A percentile compares a stretch with the other conserved stretches of the same genome.
phyloP scores from a whole-genome alignment of 176 grass and related monocot genomes.

The Pontederia crassipes region DNA sequence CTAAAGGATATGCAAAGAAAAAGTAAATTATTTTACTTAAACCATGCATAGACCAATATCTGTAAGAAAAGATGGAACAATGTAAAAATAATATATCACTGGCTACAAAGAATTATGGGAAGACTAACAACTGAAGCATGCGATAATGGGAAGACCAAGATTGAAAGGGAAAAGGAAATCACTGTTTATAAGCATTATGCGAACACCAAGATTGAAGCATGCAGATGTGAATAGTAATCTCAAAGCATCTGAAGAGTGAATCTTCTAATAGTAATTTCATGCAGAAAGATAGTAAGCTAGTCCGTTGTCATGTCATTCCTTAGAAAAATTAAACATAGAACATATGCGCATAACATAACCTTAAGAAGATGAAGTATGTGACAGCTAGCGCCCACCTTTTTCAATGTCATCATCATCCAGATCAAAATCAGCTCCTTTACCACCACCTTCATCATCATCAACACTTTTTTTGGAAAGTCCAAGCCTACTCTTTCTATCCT shows the following conservation, averaged over 20 bases:
- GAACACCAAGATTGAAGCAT: too few species aligned
- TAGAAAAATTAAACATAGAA: neutral
- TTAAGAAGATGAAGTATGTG: neutral
- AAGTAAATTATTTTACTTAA: neutral
- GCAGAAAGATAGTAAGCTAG: too few species aligned
- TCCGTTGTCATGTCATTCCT: too few species aligned
- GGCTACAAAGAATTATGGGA: too few species aligned
- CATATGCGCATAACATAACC: neutral
- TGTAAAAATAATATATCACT: too few species aligned
- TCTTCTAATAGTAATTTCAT: too few species aligned
- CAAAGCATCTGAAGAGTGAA: too few species aligned
- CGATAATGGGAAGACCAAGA: too few species aligned
- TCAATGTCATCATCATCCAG: slow-evolving; percentile 74
- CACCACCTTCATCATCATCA: slow-evolving; percentile 65
- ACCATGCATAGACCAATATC: neutral
- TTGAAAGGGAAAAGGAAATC: too few species aligned
- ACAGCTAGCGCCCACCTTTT: slow-evolving; percentile 35
- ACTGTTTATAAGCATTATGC: too few species aligned
- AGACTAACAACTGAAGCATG: too few species aligned
- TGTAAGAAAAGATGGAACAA: neutral
- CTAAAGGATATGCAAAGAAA: slow-evolving; percentile 28
- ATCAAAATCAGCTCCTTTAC: slow-evolving; percentile 55
- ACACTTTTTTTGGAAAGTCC: slow-evolving; percentile 28
- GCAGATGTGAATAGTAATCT: too few species aligned
- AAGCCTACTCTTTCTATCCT: slow-evolving; percentile 33